A percentile compares a stretch with the other conserved stretches of the same genome.
phyloP scores from a whole-genome alignment of 1,284 basidiomycete species.

The Melampsora abietis-canadensis region DNA sequence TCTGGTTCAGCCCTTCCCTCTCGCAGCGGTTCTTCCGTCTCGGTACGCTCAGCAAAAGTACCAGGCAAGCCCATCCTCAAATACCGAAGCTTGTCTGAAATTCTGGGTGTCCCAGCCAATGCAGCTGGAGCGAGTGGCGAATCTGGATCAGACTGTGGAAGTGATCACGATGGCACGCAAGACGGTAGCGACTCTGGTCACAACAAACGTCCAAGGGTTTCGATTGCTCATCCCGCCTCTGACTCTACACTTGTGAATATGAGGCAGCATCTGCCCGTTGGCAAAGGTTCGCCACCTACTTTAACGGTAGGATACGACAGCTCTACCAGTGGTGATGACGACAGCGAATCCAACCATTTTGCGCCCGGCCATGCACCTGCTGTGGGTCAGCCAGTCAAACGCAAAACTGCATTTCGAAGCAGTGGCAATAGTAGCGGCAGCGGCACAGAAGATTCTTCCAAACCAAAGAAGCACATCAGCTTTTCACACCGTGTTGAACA shows the following conservation, averaged over 20 bases:
- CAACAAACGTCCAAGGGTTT: slow-evolving; percentile 26
- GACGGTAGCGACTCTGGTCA: slow-evolving; percentile 43
- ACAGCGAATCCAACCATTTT: slow-evolving; percentile 51
- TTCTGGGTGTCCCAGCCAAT: slow-evolving; percentile 58
- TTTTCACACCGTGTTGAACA: slow-evolving; percentile 99
- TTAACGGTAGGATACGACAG: slow-evolving; percentile 45
- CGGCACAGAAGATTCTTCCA: slow-evolving; percentile 18
- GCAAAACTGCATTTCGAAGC: slow-evolving; percentile 16
- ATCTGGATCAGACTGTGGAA: slow-evolving; percentile 57
- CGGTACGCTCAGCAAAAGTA: slow-evolving; percentile 22
- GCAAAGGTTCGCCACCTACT: slow-evolving; percentile 45
- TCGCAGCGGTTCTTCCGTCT: slow-evolving; percentile 22
- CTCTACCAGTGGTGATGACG: slow-evolving; percentile 51
- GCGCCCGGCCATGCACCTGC: slow-evolving; percentile 25
- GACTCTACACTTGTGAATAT: slow-evolving; percentile 46
- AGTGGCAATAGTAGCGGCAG: slow-evolving; percentile 48
- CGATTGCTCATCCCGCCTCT: slow-evolving; percentile 45
- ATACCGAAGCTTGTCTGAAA: slow-evolving; percentile 85
- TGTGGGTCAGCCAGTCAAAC: background rate
- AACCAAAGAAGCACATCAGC: slow-evolving; percentile 71
- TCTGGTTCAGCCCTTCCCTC: slow-evolving; percentile 11
- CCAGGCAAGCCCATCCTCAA: slow-evolving; percentile 83
- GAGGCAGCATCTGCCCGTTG: slow-evolving; percentile 34
- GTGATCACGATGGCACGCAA: slow-evolving; percentile 49
- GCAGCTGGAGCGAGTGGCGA: slow-evolving; percentile 54